Percentiles rank a stretch among this genome's conserved stretches.
Conservation (phyloP, 129 eudicot genomes). For the Tagetes erecta region DNA sequence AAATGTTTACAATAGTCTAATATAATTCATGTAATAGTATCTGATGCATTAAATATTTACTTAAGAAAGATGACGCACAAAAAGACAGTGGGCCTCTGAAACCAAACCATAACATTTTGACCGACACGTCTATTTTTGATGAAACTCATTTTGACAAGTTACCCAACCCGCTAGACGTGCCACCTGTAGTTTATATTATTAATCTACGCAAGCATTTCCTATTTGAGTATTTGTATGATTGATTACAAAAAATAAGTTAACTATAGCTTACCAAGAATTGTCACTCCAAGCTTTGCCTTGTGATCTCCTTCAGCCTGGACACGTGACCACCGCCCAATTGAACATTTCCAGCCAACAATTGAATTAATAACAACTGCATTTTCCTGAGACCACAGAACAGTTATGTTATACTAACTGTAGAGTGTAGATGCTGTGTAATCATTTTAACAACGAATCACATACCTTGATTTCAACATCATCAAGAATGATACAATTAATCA, state of each 20-base stretch:
- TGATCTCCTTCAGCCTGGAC: slow-evolving; percentile 93
- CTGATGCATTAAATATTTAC: too few relatives aligned
- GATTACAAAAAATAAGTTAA: too few relatives aligned
- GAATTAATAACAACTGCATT: slow-evolving; percentile 91
- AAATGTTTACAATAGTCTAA: too few relatives aligned
- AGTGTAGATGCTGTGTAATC: background rate
- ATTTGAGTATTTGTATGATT: too few relatives aligned
- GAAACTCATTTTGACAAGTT: background rate
- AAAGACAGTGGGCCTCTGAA: too few relatives aligned
- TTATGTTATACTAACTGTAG: slow-evolving; percentile 4
- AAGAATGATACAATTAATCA: slow-evolving; percentile 71
- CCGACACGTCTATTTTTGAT: slow-evolving; percentile 43
- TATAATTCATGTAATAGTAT: too few relatives aligned
- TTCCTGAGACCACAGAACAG: slow-evolving; percentile 52
- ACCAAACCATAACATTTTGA: slow-evolving; percentile 26
- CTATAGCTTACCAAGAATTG: slow-evolving; percentile 68
- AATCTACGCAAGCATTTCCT: too few relatives aligned
- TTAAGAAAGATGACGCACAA: too few relatives aligned
- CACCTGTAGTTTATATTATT: background rate
- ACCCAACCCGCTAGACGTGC: background rate
- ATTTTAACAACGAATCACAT: background rate
- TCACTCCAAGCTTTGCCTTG: slow-evolving; percentile 82
- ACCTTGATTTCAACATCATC: slow-evolving; percentile 94
- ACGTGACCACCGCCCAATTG: slow-evolving; percentile 91
- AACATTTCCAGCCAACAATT: slow-evolving; percentile 95